A percentile compares a stretch with the other conserved stretches of the same genome.
Evolutionary conservation across 2,329 filamentous ascomycete species (phyloP).

Genomic region (Paecilomyces fulvus): DNA sequence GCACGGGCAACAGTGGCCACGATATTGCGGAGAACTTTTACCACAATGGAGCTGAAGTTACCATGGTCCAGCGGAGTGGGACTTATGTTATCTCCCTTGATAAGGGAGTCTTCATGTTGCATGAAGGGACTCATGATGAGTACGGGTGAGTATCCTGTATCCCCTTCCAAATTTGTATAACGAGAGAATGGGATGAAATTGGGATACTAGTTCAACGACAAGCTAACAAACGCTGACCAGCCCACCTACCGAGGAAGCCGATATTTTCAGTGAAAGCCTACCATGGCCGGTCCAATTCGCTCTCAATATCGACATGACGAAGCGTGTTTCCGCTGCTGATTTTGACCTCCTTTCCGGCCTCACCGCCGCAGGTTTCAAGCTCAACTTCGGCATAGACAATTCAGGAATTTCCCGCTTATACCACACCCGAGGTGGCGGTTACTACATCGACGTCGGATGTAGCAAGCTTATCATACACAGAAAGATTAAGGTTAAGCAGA

Average conservation of each 20-base stretch:
- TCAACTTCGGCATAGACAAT: slow-evolving; percentile 33
- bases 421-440: slow-evolving; percentile 45
- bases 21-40: slow-evolving; percentile 45
- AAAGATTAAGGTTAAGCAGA: slow-evolving; percentile 54
- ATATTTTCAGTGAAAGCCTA: slow-evolving; percentile 39
- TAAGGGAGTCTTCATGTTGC: slow-evolving; percentile 37
- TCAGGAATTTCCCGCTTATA: slow-evolving; percentile 38
- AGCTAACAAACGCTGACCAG: slow-evolving; percentile 12
- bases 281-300: slow-evolving; percentile 42
- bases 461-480: slow-evolving; percentile 48
- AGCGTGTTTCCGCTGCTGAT: slow-evolving; percentile 34
- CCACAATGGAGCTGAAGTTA: slow-evolving; percentile 42
- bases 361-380: slow-evolving; percentile 38
- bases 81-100: slow-evolving; percentile 44
- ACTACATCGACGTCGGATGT: slow-evolving; percentile 52
- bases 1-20: slow-evolving; percentile 43
- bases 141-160: not conserved
- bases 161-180: not conserved
- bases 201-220: not conserved
- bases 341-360: slow-evolving; percentile 38
- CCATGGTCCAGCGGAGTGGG: slow-evolving; percentile 45
- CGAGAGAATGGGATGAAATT: too few species aligned
- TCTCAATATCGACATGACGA: slow-evolving; percentile 35
- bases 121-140: slow-evolving; percentile 40
- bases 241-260: slow-evolving; percentile 43